phyloP scores from a whole-genome alignment of 2,329 filamentous ascomycete species.

The Colletotrichum caudatum region DNA sequence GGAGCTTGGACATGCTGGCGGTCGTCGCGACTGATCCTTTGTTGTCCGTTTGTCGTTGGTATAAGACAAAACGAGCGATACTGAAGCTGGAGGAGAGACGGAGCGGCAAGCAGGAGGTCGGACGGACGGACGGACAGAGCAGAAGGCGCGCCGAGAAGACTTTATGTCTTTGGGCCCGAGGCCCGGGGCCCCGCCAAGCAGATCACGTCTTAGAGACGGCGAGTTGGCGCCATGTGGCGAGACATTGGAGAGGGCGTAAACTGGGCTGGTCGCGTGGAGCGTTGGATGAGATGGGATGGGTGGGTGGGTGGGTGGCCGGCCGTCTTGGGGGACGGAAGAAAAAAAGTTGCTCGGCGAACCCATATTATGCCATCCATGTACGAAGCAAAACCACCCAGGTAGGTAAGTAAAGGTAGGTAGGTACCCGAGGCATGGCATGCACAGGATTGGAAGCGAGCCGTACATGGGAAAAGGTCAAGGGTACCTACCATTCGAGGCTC shows the following conservation, averaged over 20 bases:
- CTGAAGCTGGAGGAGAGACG: slow-evolving; percentile 21
- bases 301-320: not conserved
- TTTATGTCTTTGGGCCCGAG: slow-evolving; percentile 29
- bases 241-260: not conserved
- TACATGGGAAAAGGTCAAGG: not conserved
- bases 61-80: not conserved
- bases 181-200: slow-evolving; percentile 34
- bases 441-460: too few relatives aligned
- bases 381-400: not conserved
- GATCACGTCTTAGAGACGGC: slow-evolving; percentile 38
- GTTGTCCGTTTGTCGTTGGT: not conserved
- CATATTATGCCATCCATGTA: not conserved
- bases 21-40: not conserved
- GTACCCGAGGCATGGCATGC: too few relatives aligned
- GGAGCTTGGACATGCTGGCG: slow-evolving; percentile 32
- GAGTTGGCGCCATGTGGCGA: slow-evolving; percentile 39
- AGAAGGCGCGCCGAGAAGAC: slow-evolving; percentile 24
- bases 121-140: not conserved
- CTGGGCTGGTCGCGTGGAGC: not conserved
- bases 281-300: too few relatives aligned
- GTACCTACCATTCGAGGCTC: not conserved
- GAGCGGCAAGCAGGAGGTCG: not conserved
- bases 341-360: slow-evolving; percentile 5
- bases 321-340: slow-evolving; percentile 1
- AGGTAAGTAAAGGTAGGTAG: too few relatives aligned